Evolutionary conservation across 352 stramenopile genomes (phyloP).

Genomic region (Phytophthora hybrid): DNA sequence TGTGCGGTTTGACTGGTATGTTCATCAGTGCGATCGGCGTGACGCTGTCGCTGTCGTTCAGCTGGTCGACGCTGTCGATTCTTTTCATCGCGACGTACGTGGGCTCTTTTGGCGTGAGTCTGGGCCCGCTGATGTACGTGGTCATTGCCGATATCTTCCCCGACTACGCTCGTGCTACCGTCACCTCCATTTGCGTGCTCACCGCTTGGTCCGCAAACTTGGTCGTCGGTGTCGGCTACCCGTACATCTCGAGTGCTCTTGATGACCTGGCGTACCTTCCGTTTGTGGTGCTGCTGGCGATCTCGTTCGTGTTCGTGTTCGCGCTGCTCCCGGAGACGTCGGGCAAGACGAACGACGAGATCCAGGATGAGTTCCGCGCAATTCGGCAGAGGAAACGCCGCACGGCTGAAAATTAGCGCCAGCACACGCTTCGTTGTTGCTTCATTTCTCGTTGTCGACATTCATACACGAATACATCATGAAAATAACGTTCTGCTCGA

Average conservation of each 20-base stretch:
- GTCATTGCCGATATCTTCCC: slow-evolving; percentile 60
- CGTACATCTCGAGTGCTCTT: slow-evolving; percentile 48
- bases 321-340: slow-evolving; percentile 51
- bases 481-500: neutral
- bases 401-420: slow-evolving; percentile 2
- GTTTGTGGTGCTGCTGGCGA: slow-evolving; percentile 39
- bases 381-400: slow-evolving; percentile 39
- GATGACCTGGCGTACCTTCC: slow-evolving; percentile 45
- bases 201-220: slow-evolving; percentile 51
- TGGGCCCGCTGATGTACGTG: slow-evolving; percentile 51
- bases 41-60: slow-evolving; percentile 43
- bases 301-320: slow-evolving; percentile 47
- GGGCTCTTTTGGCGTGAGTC: slow-evolving; percentile 40
- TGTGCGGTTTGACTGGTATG: slow-evolving; percentile 46
- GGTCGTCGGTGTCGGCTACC: slow-evolving; percentile 60
- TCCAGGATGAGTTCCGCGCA: slow-evolving; percentile 54
- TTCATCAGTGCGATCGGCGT: slow-evolving; percentile 48
- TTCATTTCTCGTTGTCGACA: neutral
- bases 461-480: neutral
- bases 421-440: neutral
- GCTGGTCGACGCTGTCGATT: slow-evolving; percentile 43
- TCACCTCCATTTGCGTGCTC: slow-evolving; percentile 40
- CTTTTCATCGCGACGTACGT: slow-evolving; percentile 49
- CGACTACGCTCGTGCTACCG: slow-evolving; percentile 48
- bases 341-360: slow-evolving; percentile 60